Conservation (phyloP, 495 filamentous ascomycete genomes). For the Penicillium malachiteum region DNA sequence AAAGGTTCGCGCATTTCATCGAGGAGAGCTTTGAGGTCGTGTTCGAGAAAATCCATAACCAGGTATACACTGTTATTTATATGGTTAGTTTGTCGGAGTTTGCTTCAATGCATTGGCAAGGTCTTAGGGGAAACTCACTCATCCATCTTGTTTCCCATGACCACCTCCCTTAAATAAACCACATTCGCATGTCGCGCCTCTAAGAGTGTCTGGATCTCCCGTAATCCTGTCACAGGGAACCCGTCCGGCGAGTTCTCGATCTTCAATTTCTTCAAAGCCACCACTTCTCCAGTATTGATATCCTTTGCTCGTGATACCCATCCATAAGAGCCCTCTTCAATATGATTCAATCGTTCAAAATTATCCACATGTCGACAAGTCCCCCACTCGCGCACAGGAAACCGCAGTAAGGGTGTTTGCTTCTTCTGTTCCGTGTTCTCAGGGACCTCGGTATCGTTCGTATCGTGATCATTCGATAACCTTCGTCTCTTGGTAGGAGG, state of each 20-base stretch:
- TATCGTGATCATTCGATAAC: constrained; percentile 44
- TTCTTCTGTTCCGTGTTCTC: constrained; percentile 22
- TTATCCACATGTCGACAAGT: constrained; percentile 80
- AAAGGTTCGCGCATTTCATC: constrained; percentile 95
- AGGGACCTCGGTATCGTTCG: constrained; percentile 29
- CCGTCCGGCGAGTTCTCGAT: constrained; percentile 81
- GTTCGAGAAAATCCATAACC: constrained; percentile 97
- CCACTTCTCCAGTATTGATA: constrained; percentile 75
- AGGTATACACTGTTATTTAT: constrained; percentile 71
- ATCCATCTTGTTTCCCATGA: constrained; percentile 76
- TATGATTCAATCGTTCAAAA: constrained; percentile 91
- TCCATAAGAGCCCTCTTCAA: constrained; percentile 95
- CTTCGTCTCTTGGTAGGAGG: constrained; percentile 46
- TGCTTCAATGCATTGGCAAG: not conserved
- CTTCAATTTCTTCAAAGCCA: constrained; percentile 94
- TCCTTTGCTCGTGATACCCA: constrained; percentile 88
- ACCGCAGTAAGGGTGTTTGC: constrained; percentile 60
- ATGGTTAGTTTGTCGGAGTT: constrained; percentile 4
- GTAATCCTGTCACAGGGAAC: constrained; percentile 86
- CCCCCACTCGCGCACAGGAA: constrained; percentile 66
- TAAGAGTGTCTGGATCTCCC: constrained; percentile 78
- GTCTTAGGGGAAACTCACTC: constrained; percentile 52
- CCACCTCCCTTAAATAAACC: constrained; percentile 78
- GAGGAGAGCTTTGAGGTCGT: constrained; percentile 92
- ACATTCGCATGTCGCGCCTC: constrained; percentile 70